A percentile compares a stretch with the other conserved stretches of the same genome.
Conservation (phyloP, 2,329 filamentous ascomycete genomes). For the Hypoxylon sp. region DNA sequence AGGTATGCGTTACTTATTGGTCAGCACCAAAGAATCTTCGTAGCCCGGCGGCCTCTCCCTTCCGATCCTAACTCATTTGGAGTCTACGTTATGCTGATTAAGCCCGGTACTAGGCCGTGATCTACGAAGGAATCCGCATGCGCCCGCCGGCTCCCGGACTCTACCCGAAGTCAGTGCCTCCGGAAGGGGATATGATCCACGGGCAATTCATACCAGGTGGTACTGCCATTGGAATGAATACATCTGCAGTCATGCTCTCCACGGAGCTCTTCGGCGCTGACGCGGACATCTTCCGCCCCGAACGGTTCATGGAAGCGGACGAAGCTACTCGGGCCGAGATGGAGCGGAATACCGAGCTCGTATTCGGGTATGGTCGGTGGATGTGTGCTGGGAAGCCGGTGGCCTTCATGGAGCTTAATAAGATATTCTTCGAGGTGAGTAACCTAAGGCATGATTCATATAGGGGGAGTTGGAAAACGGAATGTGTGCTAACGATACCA, state of each 20-base stretch:
- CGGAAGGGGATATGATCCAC: constrained; percentile 47
- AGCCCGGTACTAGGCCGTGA: constrained; percentile 47
- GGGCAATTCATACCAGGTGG: constrained; percentile 55
- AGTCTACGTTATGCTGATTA: neutral
- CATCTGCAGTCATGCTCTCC: constrained; percentile 52
- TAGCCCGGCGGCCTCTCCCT: neutral
- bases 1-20: constrained; percentile 7
- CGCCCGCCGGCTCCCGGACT: constrained; percentile 53
- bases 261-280: constrained; percentile 53
- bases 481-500: neutral
- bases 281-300: constrained; percentile 58
- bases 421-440: constrained; percentile 58
- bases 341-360: constrained; percentile 53
- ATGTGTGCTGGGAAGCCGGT: constrained; percentile 58
- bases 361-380: constrained; percentile 57
- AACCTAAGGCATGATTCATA: too few relatives aligned
- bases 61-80: neutral
- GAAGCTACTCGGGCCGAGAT: constrained; percentile 50
- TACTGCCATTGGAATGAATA: constrained; percentile 54
- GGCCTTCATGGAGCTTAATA: constrained; percentile 59
- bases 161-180: constrained; percentile 46
- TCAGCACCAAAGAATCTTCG: neutral
- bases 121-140: constrained; percentile 56
- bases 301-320: constrained; percentile 58
- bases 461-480: too few relatives aligned